Percentiles rank a stretch among this genome's conserved stretches.
phyloP scores from a whole-genome alignment of 345 rosid species.

The Eucalyptus polyanthemos region DNA sequence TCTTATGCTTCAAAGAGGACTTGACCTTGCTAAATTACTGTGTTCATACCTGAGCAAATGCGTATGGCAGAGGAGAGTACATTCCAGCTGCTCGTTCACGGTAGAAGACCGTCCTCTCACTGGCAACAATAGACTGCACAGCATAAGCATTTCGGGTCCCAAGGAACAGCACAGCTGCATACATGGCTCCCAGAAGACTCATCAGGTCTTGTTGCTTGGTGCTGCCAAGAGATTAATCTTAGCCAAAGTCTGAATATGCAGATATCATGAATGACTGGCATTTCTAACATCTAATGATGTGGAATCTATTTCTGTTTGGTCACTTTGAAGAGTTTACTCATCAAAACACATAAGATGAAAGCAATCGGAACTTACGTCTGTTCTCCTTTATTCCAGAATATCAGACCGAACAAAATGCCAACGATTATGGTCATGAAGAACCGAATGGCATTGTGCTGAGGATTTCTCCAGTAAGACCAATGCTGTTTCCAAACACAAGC shows the following conservation, averaged over 20 bases:
- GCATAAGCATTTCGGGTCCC: constrained; percentile 41
- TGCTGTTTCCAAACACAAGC: constrained; percentile 72
- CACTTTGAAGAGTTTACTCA: not conserved
- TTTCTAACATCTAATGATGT: not conserved
- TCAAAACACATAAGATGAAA: not conserved
- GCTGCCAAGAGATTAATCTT: constrained; percentile 4
- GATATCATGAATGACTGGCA: not conserved
- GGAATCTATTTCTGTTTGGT: not conserved
- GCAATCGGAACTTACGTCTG: not conserved
- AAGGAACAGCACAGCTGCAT: constrained; percentile 39
- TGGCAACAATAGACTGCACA: constrained; percentile 44
- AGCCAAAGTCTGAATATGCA: not conserved
- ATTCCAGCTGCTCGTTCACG: constrained; percentile 70
- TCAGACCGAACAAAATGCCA: not conserved
- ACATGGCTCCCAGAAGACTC: constrained; percentile 61
- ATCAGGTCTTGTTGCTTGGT: constrained; percentile 25
- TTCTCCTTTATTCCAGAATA: not conserved
- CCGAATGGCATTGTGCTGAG: constrained; percentile 22
- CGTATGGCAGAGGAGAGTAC: constrained; percentile 68
- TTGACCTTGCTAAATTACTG: not conserved
- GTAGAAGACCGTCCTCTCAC: constrained; percentile 60
- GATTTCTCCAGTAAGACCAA: constrained; percentile 65
- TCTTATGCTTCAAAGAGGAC: not conserved
- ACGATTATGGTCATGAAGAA: not conserved
- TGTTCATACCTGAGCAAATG: constrained; percentile 44